A percentile compares a stretch with the other conserved stretches of the same genome.
These are phyloP conservation scores for Vachellia collinsii DNA, from an alignment of 306 rosid genomes.

Conservation along the genomic window DNA sequence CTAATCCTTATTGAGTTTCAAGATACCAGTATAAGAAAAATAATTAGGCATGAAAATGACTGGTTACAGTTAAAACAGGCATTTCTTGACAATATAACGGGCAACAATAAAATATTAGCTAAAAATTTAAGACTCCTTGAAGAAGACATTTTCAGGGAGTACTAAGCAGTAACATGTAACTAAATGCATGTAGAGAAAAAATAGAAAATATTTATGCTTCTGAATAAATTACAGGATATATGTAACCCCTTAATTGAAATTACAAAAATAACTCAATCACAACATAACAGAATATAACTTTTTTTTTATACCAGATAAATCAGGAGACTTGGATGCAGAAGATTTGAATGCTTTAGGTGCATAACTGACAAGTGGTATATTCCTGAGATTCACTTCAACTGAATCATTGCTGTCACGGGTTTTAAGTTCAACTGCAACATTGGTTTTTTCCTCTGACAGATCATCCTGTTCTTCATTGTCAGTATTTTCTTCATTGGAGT, in stretches of 20 bases:
- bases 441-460: slow-evolving; percentile 50
- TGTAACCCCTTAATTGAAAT: slow-evolving; percentile 21
- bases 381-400: slow-evolving; percentile 57
- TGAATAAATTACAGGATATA: slow-evolving; percentile 20
- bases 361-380: slow-evolving; percentile 71
- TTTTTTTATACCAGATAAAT: slow-evolving; percentile 62
- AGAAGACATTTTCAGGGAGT: slow-evolving; percentile 1
- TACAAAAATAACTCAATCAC: slow-evolving; percentile 22
- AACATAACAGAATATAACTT: slow-evolving; percentile 25
- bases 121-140: background rate
- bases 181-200: slow-evolving; percentile 20
- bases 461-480: slow-evolving; percentile 54
- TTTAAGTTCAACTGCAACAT: slow-evolving; percentile 66
- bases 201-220: slow-evolving; percentile 27
- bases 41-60: slow-evolving; percentile 22
- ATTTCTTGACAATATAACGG: slow-evolving; percentile 2
- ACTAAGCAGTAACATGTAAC: slow-evolving; percentile 12
- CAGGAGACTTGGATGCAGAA: slow-evolving; percentile 37
- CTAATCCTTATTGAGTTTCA: slow-evolving; percentile 25
- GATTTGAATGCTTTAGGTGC: slow-evolving; percentile 59
- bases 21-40: slow-evolving; percentile 12
- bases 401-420: slow-evolving; percentile 47
- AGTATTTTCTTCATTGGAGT: slow-evolving; percentile 52
- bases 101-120: slow-evolving; percentile 18
- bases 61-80: slow-evolving; percentile 24